Evolutionary conservation across 768 basidiomycete genomes (phyloP), one percentile per base, ranked within the genome.

Genomic region (Auricularia auricula-judae): DNA sequence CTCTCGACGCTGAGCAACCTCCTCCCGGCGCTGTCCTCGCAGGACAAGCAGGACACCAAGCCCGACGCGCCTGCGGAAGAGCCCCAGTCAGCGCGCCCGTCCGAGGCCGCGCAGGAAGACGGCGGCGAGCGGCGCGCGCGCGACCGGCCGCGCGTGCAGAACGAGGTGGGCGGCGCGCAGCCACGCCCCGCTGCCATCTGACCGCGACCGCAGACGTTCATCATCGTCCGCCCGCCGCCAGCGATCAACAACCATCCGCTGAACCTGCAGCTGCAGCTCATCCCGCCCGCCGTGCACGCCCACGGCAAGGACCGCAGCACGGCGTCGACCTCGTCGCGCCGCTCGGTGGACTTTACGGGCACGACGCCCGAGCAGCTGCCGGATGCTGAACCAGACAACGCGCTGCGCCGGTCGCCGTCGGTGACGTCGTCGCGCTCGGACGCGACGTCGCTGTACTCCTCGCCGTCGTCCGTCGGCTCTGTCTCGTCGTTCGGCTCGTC

Each of bases 191-290:
- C 56, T 10, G 8, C 18, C 43, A 44, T 11, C 56, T 59, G 7
- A 59, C 34, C 12, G 10, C 47, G 10, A 29, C 14, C 4, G 8
- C 72, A 95, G 93, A 91, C 89, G 0, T 93, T 94, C 76, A 90
- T 95, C 65, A 86, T 96, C 71, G 94, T 96, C 64, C 85, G 91
- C 61, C 94, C 94, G 3, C 93, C 93, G 2, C 91, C 92, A 0
- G 84, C 89, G 4, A 85, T 86, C 69, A 80, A 84, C n/a, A 89
- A 89, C 67, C 91, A 95, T 68, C 89, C 93, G 0, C 79, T 95
- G 54, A 94, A 95, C 72, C 80, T 96, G 0, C 94, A 97, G 70
- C 86, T 97, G 11, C 94, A 97, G 73, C 86, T 97, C 51, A 88
- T 96, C 1, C 90, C 91, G 4, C 88, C 86, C 51, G 56, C 56